Percentiles rank a stretch among this genome's conserved stretches.
These are phyloP conservation scores for Lantana camara DNA, from an alignment of 257 asterid genomes.

Conservation along the genomic window DNA sequence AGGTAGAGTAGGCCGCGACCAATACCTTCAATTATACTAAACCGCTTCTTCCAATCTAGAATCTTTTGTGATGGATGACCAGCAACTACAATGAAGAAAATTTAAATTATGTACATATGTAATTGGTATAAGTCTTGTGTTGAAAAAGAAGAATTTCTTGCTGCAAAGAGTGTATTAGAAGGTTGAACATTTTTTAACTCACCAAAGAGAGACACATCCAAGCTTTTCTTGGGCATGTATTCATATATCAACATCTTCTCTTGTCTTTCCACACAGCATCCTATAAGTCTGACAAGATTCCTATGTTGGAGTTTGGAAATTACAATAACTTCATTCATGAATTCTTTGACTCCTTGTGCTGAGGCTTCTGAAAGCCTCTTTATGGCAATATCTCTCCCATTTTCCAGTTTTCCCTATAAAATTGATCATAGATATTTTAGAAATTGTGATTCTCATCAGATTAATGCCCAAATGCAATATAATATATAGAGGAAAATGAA, in stretches of 20 bases:
- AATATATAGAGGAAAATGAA: not conserved
- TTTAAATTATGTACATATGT: no score
- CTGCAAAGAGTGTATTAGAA: not conserved
- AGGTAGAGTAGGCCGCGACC: no score
- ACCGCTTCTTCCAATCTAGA: conserved; percentile 42
- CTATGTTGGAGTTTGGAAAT: conserved; percentile 46
- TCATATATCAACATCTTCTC: no score
- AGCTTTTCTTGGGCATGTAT: no score
- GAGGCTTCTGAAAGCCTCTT: conserved; percentile 36
- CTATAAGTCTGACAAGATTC: conserved; percentile 52
- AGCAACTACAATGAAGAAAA: not conserved
- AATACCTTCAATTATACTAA: no score
- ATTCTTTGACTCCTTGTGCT: conserved; percentile 43
- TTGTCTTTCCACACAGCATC: no score
- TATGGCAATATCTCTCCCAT: conserved; percentile 31
- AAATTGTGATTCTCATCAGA: not conserved
- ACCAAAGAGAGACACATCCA: no score
- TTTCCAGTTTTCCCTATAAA: no score
- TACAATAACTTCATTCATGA: conserved; percentile 48
- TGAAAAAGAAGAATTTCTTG: no score
- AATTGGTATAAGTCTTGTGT: no score
- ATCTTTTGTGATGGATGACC: conserved; percentile 6
- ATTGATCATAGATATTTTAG: not conserved
- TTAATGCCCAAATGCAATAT: no score
- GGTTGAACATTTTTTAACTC: not conserved